Conservation (phyloP, 768 basidiomycete genomes). For the Lentinula guzmanii region DNA sequence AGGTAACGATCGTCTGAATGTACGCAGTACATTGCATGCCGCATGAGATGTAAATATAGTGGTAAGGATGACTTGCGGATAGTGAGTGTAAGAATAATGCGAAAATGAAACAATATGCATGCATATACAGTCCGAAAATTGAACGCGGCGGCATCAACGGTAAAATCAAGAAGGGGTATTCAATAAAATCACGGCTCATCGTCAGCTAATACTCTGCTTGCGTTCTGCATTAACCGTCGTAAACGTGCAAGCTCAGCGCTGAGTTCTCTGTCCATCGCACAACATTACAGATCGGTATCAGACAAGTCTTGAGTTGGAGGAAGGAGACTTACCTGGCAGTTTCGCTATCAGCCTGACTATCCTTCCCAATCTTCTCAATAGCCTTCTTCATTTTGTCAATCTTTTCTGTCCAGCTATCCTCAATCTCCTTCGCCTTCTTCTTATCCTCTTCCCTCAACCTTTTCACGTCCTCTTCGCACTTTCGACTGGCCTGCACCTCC, state of each 20-base stretch:
- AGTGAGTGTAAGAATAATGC: neutral
- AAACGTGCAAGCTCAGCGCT: constrained; percentile 62
- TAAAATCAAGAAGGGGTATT: neutral
- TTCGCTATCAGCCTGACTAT: constrained; percentile 50
- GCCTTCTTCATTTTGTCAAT: constrained; percentile 46
- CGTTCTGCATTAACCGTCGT: constrained; percentile 65
- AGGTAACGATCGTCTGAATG: too few relatives aligned
- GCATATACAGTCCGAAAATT: neutral
- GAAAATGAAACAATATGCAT: neutral
- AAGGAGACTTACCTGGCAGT: constrained; percentile 52
- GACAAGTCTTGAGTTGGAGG: neutral
- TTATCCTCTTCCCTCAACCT: constrained; percentile 44
- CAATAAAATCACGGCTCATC: neutral
- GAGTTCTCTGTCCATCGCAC: constrained; percentile 36
- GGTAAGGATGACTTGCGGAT: neutral
- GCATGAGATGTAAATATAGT: neutral
- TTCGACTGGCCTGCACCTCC: constrained; percentile 51
- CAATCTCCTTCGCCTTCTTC: constrained; percentile 48
- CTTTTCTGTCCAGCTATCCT: constrained; percentile 55
- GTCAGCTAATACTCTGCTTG: constrained; percentile 21
- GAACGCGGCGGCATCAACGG: neutral
- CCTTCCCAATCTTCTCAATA: constrained; percentile 46
- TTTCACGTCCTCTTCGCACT: constrained; percentile 39
- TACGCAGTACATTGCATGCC: too few relatives aligned
- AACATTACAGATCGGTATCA: constrained; percentile 5